Evolutionary conservation across 1,284 basidiomycete species (phyloP).

Genomic region (Takashimella koratensis): DNA sequence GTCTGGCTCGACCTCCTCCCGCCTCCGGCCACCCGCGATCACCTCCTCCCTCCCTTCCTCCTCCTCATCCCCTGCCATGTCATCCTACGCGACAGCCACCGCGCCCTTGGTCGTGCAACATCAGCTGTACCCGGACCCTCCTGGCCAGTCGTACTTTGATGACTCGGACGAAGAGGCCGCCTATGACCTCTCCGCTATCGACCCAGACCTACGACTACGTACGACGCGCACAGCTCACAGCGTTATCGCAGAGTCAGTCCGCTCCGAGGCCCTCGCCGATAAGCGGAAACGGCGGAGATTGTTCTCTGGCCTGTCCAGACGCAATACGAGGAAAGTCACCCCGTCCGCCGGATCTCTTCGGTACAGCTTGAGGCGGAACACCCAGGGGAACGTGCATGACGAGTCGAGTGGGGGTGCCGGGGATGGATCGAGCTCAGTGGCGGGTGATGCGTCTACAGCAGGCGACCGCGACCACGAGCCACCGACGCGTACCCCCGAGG

Average conservation of each 20-base stretch:
- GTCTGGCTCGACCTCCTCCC: neutral
- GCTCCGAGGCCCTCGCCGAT: constrained; percentile 68
- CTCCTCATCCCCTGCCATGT: neutral
- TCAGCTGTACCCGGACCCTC: neutral
- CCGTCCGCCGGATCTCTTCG: constrained; percentile 11
- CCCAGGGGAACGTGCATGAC: neutral
- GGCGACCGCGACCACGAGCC: neutral
- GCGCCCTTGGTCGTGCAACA: neutral
- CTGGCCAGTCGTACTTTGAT: constrained; percentile 10
- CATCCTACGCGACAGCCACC: neutral
- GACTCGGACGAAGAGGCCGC: constrained; percentile 28
- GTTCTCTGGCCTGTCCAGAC: constrained; percentile 56
- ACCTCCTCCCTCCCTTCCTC: neutral
- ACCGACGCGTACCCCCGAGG: neutral
- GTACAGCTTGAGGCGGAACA: neutral
- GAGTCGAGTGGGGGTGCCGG: neutral
- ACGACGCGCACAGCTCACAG: constrained; percentile 85
- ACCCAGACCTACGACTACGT: constrained; percentile 76
- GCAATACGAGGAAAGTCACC: constrained; percentile 9
- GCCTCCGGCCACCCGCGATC: neutral
- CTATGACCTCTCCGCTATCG: constrained; percentile 55
- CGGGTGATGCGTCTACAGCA: neutral
- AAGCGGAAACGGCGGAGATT: constrained; percentile 52
- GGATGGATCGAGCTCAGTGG: neutral
- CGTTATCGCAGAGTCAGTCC: constrained; percentile 78